These are phyloP conservation scores for Alternaria longipes DNA, from an alignment of 2,329 filamentous ascomycete genomes.

Conservation along the genomic window DNA sequence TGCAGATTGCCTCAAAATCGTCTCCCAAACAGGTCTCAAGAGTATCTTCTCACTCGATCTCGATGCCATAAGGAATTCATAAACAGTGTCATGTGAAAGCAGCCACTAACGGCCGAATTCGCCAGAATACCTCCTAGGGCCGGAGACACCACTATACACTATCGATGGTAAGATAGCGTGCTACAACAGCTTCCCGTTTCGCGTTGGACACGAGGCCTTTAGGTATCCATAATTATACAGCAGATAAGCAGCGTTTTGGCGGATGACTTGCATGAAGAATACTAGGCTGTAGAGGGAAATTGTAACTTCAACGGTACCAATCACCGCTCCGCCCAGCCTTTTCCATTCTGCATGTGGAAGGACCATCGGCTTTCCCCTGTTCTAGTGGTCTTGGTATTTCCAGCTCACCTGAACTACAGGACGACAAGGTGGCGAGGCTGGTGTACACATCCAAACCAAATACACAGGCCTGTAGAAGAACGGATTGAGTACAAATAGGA, in stretches of 20 bases:
- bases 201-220: neutral
- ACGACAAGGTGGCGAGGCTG: neutral
- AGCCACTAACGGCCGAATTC: neutral
- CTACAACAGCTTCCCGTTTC: neutral
- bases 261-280: neutral
- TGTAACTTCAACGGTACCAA: neutral
- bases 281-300: slow-evolving; percentile 2
- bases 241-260: neutral
- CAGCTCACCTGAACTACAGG: neutral
- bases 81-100: neutral
- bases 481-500: neutral
- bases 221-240: neutral
- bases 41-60: neutral
- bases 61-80: neutral
- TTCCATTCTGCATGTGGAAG: slow-evolving; percentile 1
- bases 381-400: neutral
- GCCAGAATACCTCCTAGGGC: neutral
- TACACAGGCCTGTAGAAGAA: neutral
- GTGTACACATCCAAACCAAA: neutral
- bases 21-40: neutral
- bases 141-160: neutral
- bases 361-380: neutral
- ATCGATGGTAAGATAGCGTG: neutral
- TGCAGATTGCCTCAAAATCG: neutral
- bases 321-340: neutral